These are phyloP conservation scores for Lodderomyces orthopsilosis DNA, from an alignment of 1,139 yeast genomes.

Conservation along the genomic window DNA sequence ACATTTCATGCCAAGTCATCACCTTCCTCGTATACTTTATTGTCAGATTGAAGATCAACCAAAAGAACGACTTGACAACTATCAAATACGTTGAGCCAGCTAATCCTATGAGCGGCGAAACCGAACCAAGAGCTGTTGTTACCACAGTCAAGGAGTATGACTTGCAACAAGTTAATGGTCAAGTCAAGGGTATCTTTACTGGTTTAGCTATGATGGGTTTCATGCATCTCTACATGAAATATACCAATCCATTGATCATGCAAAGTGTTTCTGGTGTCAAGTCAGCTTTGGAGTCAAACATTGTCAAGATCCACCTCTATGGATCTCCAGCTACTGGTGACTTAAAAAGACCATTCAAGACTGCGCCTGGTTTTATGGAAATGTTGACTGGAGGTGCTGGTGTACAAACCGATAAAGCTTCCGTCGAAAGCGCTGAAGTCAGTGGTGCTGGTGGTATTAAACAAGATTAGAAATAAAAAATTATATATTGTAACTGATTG, in stretches of 20 bases:
- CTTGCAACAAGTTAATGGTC: conserved; percentile 74
- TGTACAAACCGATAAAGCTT: conserved; percentile 79
- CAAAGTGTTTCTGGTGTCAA: conserved; percentile 90
- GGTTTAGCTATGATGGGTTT: conserved; percentile 97
- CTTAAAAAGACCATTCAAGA: conserved; percentile 95
- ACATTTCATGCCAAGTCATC: conserved; percentile 62
- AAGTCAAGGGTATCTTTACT: conserved; percentile 80
- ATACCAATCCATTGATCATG: conserved; percentile 95
- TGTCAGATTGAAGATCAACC: conserved; percentile 57
- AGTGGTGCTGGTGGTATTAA: conserved; percentile 90
- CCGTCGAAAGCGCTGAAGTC: conserved; percentile 81
- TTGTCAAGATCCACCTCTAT: conserved; percentile 86
- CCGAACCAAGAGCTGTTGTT: conserved; percentile 71
- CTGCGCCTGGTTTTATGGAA: conserved; percentile 75
- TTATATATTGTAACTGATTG: not conserved
- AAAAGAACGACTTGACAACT: conserved; percentile 88
- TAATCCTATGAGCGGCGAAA: conserved; percentile 71
- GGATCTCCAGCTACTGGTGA: conserved; percentile 86
- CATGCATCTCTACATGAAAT: conserved; percentile 97
- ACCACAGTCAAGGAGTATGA: conserved; percentile 96
- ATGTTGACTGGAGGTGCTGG: conserved; percentile 57
- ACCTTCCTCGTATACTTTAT: conserved; percentile 67
- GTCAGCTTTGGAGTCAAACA: conserved; percentile 85
- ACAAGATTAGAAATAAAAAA: conserved; percentile 56
- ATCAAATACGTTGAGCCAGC: conserved; percentile 89